Evolutionary conservation across 169 alveolate genomes (phyloP), one percentile per base, ranked within the genome.

Genomic region (Plasmodium sp.): DNA sequence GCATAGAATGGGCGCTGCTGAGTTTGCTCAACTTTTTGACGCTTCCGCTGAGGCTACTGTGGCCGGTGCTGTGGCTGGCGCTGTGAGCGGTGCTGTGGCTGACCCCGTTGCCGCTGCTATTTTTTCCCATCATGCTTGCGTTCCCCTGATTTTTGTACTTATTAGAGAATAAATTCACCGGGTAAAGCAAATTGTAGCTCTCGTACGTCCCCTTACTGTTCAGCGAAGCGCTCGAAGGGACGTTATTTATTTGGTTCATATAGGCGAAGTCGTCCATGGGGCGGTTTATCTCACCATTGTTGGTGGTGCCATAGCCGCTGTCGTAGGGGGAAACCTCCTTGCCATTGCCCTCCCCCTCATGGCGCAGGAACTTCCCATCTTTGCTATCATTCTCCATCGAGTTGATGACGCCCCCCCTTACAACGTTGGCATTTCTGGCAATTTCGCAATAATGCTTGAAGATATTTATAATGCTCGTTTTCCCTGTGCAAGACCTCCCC

Each of bases 381-480:
- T 92, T 18, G 54, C n/a, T 81, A 33, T 56, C 81, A 18, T 72
- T 27, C 7, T 83, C 92, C 33, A 14, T n/a, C 54, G 16, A 45
- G 10, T 18, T 80, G 2, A 67, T 18, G 22, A 14, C 22, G 18
- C 34, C 77, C 6, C 45, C 81, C 18, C 39, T 45, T 72, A n/a
- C 18, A 39, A 48, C 62, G 3, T 43, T 83, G 27, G 33, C 43
- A 43, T 82, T 81, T 82, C 83, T 79, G 3, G 16, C 51, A 72
- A 83, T 72, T 22, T 92, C 92, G 83, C 92, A 86, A 41, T 90
- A 82, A 71, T 93, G 84, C 72, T 88, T 81, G 91, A 82, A 67
- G 74, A 79, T 81, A 54, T 84, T 83, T 93, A 84, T 34, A 41
- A 94, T 62, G 83, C 92, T 74, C 84, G 97, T 81, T 92, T 92